phyloP scores from a whole-genome alignment of 2,329 filamentous ascomycete species.

The Grosmannia huntii region DNA sequence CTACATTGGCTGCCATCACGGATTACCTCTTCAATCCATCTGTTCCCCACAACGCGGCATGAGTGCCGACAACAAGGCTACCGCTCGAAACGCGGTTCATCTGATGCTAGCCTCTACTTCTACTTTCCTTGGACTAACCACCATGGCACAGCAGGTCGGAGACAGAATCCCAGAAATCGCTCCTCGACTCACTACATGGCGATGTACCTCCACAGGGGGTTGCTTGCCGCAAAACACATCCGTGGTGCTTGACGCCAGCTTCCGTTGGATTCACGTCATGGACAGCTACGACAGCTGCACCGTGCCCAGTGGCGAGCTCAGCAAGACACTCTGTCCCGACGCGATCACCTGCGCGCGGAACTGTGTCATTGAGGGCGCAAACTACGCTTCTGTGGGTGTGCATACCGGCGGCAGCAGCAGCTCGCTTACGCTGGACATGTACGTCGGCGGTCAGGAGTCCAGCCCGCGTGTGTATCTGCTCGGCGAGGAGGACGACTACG shows the following conservation, averaged over 20 bases:
- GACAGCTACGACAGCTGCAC: constrained; percentile 2
- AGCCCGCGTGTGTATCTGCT: constrained; percentile 43
- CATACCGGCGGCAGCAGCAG: background rate
- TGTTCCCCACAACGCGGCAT: background rate
- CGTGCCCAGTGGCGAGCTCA: background rate
- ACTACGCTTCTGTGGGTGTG: constrained; percentile 7
- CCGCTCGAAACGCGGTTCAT: background rate
- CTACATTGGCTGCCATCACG: too few species aligned
- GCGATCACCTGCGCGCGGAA: constrained; percentile 8
- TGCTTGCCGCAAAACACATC: constrained; percentile 33
- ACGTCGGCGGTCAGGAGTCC: constrained; percentile 6
- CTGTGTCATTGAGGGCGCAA: constrained; percentile 9
- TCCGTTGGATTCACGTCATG: constrained; percentile 6
- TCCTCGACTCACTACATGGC: constrained; percentile 35
- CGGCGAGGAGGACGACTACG: constrained; percentile 38
- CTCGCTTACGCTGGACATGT: constrained; percentile 8
- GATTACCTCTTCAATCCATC: too few species aligned
- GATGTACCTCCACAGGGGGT: constrained; percentile 34
- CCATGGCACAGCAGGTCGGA: constrained; percentile 7
- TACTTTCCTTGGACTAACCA: background rate
- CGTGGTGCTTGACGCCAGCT: constrained; percentile 35
- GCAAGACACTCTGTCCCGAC: constrained; percentile 7
- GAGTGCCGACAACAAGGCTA: background rate
- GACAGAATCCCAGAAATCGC: constrained; percentile 24
- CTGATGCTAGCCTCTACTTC: background rate